These are phyloP conservation scores for Nematocida major DNA, from an alignment of 371 early-diverging fungal genomes.

Conservation along the genomic window DNA sequence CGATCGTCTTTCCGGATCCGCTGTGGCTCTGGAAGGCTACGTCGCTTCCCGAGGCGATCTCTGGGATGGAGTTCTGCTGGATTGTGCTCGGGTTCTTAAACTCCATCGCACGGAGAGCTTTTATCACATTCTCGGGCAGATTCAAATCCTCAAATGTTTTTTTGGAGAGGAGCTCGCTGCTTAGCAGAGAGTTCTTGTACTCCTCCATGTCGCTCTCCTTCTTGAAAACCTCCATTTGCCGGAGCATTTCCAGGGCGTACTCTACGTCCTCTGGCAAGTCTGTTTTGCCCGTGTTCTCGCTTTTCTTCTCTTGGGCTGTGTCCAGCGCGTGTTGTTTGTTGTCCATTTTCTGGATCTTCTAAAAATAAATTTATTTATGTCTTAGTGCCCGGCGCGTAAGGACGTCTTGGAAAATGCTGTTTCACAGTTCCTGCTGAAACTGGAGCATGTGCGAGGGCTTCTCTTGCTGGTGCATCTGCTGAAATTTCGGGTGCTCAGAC, in stretches of 20 bases:
- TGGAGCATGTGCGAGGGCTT: no score
- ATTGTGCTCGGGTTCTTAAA: slow-evolving; percentile 40
- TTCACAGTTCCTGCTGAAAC: no score
- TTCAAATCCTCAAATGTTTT: slow-evolving; percentile 30
- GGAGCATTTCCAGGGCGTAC: slow-evolving; percentile 44
- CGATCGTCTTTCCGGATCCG: slow-evolving; percentile 89
- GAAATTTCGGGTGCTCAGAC: no score
- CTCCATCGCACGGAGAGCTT: slow-evolving; percentile 14
- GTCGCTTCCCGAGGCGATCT: slow-evolving; percentile 75
- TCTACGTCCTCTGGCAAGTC: slow-evolving; percentile 23
- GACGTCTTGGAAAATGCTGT: no score
- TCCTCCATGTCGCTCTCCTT: slow-evolving; percentile 40
- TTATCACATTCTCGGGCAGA: slow-evolving; percentile 22
- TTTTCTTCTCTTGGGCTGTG: neutral
- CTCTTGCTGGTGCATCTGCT: no score
- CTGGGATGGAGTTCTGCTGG: slow-evolving; percentile 43
- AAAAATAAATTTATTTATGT: neutral
- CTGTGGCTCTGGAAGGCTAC: slow-evolving; percentile 98
- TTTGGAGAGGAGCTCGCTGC: slow-evolving; percentile 25
- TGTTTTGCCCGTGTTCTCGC: neutral
- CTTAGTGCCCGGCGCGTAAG: no score
- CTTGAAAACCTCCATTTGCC: slow-evolving; percentile 47
- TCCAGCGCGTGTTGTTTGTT: neutral
- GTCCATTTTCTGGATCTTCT: neutral
- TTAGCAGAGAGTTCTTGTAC: slow-evolving; percentile 46